Evolutionary conservation across 108 stramenopile species (phyloP), one percentile per base, ranked within the genome.

Genomic region (Nannochloropsis salina): DNA sequence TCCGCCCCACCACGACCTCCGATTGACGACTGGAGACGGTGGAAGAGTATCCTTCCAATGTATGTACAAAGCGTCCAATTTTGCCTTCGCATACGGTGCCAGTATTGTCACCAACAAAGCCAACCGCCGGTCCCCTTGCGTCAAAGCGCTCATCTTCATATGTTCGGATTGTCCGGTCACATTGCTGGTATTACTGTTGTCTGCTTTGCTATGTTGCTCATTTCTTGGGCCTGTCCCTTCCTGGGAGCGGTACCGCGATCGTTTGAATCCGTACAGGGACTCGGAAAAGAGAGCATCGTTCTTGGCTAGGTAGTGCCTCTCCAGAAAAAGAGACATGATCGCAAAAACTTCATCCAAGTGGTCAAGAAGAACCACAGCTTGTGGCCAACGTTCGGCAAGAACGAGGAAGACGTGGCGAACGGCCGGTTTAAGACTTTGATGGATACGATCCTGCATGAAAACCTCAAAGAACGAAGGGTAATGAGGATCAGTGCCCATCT

Each of bases 381-480:
- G 61, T 8, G 61, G 61, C 61, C 61, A 74, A 6, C 61, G 61
- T 74, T 74, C 20, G 61, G n/a, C 61, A 4, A 74, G 61, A n/a
- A 74, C 61, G 61, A 74, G 61, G 61, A 74, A 74, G 61, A 74
- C 87, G 80, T 88, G 87, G 42, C 87, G 80, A 42, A 80, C 87
- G 44, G 87, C 87, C 1, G 87, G 87, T 45, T 88, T 88, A 79
- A 88, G 44, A 80, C 87, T 88, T n/a, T 81, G 84, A 22, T 88
- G 83, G 41, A 88, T 83, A 45, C 84, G 87, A 20, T 81, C 83
- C 22, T 83, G 80, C 87, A 88, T 88, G 80, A 88, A 88, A 80
- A 88, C 81, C 84, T 88, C 87, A 45, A 88, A 88, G 81, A 88
- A 88, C 5, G 87, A 88, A 20, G 87, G 87, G 6, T 84, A 80